Evolutionary conservation across 2,329 filamentous ascomycete species (phyloP), one percentile per base, ranked within the genome.

Genomic region (Grosmannia clavigera): DNA sequence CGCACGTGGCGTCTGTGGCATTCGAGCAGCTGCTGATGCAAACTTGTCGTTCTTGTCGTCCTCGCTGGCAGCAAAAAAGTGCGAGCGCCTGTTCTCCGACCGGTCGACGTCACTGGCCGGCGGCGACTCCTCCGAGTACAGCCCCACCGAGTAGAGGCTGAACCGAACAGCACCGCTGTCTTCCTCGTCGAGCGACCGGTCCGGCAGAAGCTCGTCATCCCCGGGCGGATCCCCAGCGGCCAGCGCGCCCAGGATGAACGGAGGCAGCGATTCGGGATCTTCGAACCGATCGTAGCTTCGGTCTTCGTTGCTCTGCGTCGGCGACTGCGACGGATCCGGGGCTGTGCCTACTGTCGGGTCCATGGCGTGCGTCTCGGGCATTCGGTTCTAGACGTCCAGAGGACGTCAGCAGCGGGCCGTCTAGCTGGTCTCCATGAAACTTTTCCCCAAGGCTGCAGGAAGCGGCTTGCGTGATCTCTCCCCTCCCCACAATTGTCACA

Each of bases 231-330:
- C 61, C 27, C 61, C 65, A 46, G 66, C 62, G 48, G 66, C 62
- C 12, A 68, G 63, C 60, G 61, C 29, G 61, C 58, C 50, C 53
- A 58, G 60, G 58, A 2, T 62, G 63, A 58, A 58, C 9, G 55
- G 25, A n/a, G 59, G 58, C 22, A 63, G 29, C 59, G 60, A 61
- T 3, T 58, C 51, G 16, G 63, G 55, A 22, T 65, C 62, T 22
- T 55, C 64, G 69, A 78, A 73, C 64, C 74, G 70, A 9, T 77
- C 76, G 64, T 84, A 84, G 68, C 81, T 81, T 46, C 81, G 77
- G 55, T 74, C 79, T 53, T 78, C 75, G 64, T 84, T 84, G 61
- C 75, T 72, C 68, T 84, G 81, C 1, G 81, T 84, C 1, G 78
- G 77, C 11, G 80, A 80, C 60, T 78, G 76, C 12, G 78, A 80